Evolutionary conservation across 2,329 filamentous ascomycete species (phyloP).

Genomic region (Alternaria postmessia): DNA sequence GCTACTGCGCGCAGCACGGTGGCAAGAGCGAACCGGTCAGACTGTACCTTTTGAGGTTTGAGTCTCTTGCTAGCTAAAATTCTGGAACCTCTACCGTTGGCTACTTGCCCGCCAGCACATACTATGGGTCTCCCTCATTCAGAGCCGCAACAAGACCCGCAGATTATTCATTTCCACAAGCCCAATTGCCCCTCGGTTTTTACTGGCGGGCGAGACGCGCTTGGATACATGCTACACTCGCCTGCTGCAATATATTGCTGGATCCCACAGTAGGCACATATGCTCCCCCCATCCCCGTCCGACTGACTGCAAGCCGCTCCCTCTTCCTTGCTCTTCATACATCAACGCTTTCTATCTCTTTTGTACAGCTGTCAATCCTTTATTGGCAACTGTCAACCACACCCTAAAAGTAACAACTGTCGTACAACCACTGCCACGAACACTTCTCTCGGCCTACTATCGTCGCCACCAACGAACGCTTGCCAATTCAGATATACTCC

Average conservation of each 20-base stretch:
- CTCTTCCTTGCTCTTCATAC: constrained; percentile 48
- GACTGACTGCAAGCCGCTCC: constrained; percentile 48
- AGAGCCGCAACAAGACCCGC: constrained; percentile 55
- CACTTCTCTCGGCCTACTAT: constrained; percentile 38
- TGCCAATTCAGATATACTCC: constrained; percentile 45
- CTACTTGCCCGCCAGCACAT: constrained; percentile 82
- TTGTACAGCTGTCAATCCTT: constrained; percentile 49
- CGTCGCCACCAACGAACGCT: constrained; percentile 44
- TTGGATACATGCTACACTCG: constrained; percentile 52
- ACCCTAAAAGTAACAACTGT: constrained; percentile 38
- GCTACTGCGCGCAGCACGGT: constrained; percentile 49
- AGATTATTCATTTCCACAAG: constrained; percentile 49
- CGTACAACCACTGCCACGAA: constrained; percentile 51
- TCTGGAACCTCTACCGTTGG: constrained; percentile 48
- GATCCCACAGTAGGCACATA: constrained; percentile 51
- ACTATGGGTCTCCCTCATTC: constrained; percentile 59
- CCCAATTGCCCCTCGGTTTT: constrained; percentile 59
- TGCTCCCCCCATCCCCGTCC: constrained; percentile 44
- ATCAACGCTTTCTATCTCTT: constrained; percentile 39
- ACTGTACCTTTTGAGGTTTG: constrained; percentile 49
- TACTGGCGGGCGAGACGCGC: constrained; percentile 58
- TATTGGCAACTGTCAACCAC: constrained; percentile 47
- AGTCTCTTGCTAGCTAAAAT: constrained; percentile 47
- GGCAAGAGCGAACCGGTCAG: constrained; percentile 50
- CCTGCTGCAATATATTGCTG: constrained; percentile 52